Evolutionary conservation across 768 basidiomycete genomes (phyloP), one percentile per base, ranked within the genome.

Genomic region (Boletus pseudopeckii): DNA sequence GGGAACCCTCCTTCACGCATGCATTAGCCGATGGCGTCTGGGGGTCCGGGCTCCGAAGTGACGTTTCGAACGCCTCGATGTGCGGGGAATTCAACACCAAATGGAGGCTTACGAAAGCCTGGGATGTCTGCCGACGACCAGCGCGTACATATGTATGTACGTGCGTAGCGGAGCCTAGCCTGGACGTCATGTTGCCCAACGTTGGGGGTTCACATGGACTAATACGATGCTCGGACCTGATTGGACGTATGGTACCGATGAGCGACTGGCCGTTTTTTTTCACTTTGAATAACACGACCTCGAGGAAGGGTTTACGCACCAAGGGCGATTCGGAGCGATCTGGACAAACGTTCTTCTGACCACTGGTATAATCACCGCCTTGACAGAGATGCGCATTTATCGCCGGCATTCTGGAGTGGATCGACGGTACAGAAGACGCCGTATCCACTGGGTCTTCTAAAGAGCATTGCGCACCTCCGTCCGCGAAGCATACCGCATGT

Each of bases 81-180:
- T 40, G 56, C 24, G 57, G 50, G 57, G 17, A 30, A 39, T 53
- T 44, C 13, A 46, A 17, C 7, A 15, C 17, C 28, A 38, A 20
- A 28, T 17, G 24, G 38, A 18, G 20, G 36, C 20, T 17, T 24
- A 15, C 22, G 48, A 51, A 3, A 40, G 22, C 48, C 26, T 43
- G 40, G 22, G 41, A 24, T 24, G 32, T 17, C 36, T 47, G 28
- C 48, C 39, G 45, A 32, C 26, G 28, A 20, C 38, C n/a, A n/a
- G 2, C 26, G 37, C 17, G 24, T 40, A 14, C 32, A 36, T 9
- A 38, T 18, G 41, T 24, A 50, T 18, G 46, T 32, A 32, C 22
- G 30, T 45, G 30, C 44, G 28, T 17, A 17, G 33, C 6, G 33
- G 20, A 36, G 24, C 24, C 34, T 36, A 32, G 30, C 10, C 10